Percentiles rank a stretch among this genome's conserved stretches.
These are phyloP conservation scores for Myriosclerotinia duriaeana DNA, from an alignment of 2,329 filamentous ascomycete species.

Conservation along the genomic window DNA sequence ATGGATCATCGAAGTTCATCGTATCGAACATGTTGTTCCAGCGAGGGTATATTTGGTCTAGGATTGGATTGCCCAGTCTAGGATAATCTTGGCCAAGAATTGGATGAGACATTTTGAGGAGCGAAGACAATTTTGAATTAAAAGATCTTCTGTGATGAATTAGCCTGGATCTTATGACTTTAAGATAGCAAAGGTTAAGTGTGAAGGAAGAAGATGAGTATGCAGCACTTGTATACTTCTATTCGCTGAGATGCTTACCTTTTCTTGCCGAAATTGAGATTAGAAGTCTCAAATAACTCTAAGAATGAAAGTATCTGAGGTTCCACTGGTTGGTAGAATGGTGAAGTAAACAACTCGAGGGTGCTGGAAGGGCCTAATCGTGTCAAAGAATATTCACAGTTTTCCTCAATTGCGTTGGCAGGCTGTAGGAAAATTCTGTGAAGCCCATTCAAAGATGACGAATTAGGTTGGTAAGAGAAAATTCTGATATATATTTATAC, in stretches of 20 bases:
- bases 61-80: neutral
- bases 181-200: neutral
- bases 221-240: neutral
- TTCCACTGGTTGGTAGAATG: too few species aligned
- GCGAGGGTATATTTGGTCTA: neutral
- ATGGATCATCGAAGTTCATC: neutral
- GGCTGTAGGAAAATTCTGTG: too few species aligned
- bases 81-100: neutral
- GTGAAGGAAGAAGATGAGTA: neutral
- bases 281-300: neutral
- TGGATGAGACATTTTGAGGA: neutral
- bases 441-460: too few species aligned
- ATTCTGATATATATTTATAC: too few species aligned
- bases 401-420: too few species aligned
- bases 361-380: too few species aligned
- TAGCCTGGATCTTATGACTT: neutral
- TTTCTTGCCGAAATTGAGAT: neutral
- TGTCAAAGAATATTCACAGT: too few species aligned
- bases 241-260: neutral
- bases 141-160: neutral
- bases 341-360: too few species aligned
- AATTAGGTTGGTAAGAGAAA: too few species aligned
- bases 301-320: neutral
- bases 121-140: rapidly evolving
- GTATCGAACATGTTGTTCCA: constrained; percentile 9